Percentiles rank a stretch among this genome's conserved stretches.
Conservation (phyloP, 176 grass and related monocot genomes). For the Melocanna baccifera region DNA sequence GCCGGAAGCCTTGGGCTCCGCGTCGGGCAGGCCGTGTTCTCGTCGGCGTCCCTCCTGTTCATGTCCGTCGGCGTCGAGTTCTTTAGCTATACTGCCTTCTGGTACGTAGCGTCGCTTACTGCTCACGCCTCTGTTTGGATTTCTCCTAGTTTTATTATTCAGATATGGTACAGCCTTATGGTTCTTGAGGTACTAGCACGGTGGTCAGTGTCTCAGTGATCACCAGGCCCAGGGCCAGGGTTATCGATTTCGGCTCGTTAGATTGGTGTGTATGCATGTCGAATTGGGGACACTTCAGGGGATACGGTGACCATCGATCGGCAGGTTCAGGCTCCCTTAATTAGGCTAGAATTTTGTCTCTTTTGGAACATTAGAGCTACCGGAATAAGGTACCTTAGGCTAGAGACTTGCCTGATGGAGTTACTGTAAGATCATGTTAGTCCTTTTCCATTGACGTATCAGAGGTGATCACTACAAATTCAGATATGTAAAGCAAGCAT, state of each 20-base stretch:
- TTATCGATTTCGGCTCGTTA: not conserved
- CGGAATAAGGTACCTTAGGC: not conserved
- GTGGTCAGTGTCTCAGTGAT: not conserved
- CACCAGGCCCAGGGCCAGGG: too few species aligned
- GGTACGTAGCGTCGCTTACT: constrained; percentile 17
- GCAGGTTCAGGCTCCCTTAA: not conserved
- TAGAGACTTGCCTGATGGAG: not conserved
- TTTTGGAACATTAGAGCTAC: not conserved
- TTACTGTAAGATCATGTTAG: too few species aligned
- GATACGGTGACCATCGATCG: not conserved
- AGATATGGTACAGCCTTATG: too few species aligned
- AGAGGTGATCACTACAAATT: not conserved
- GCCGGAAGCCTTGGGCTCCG: constrained; percentile 72
- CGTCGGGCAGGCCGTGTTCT: constrained; percentile 80
- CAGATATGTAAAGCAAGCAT: not conserved
- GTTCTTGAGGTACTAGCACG: not conserved
- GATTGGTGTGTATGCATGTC: not conserved
- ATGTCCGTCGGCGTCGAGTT: constrained; percentile 93
- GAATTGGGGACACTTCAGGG: too few species aligned
- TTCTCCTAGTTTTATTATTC: not conserved
- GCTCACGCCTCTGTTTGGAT: not conserved
- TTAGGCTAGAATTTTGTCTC: not conserved
- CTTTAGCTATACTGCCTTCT: constrained; percentile 93
- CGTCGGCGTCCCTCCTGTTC: constrained; percentile 79
- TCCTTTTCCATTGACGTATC: too few species aligned